Evolutionary conservation across 2,329 filamentous ascomycete genomes (phyloP).

Genomic region (Colletotrichum australisinense): DNA sequence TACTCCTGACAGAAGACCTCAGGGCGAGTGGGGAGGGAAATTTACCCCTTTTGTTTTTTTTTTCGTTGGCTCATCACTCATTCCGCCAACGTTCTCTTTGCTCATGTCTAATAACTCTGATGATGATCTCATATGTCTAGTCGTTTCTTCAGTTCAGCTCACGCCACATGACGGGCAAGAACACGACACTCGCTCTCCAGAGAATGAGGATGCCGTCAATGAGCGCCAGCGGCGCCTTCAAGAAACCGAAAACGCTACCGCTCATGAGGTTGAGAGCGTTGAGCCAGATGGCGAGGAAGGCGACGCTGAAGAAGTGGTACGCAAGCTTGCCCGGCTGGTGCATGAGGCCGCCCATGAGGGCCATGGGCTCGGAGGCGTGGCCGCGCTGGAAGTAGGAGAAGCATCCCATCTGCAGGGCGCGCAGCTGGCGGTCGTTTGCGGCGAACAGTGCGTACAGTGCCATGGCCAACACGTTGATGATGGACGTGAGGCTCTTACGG

Average conservation of each 20-base stretch:
- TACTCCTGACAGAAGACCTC: slow-evolving; percentile 12
- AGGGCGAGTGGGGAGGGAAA: not conserved
- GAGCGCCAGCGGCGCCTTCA: slow-evolving; percentile 73
- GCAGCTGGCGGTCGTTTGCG: slow-evolving; percentile 81
- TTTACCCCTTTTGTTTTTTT: not conserved
- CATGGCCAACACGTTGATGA: slow-evolving; percentile 98
- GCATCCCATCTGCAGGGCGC: slow-evolving; percentile 87
- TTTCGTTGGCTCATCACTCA: slow-evolving; percentile 20
- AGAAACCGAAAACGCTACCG: slow-evolving; percentile 59
- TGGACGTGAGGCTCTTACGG: slow-evolving; percentile 83
- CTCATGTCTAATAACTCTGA: slow-evolving; percentile 23
- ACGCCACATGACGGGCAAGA: slow-evolving; percentile 82
- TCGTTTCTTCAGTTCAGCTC: slow-evolving; percentile 59
- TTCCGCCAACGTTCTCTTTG: slow-evolving; percentile 13
- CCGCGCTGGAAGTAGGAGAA: slow-evolving; percentile 90
- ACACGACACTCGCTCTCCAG: slow-evolving; percentile 83
- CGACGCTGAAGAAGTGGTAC: slow-evolving; percentile 95
- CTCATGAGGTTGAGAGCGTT: slow-evolving; percentile 53
- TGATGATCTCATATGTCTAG: not conserved
- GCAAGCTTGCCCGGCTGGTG: slow-evolving; percentile 81
- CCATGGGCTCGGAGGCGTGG: slow-evolving; percentile 81
- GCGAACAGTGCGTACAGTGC: slow-evolving; percentile 93
- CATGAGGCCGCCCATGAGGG: slow-evolving; percentile 85
- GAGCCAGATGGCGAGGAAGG: slow-evolving; percentile 86
- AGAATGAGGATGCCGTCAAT: slow-evolving; percentile 77